Evolutionary conservation across 257 asterid genomes (phyloP).

Genomic region (Ilex asprella): DNA sequence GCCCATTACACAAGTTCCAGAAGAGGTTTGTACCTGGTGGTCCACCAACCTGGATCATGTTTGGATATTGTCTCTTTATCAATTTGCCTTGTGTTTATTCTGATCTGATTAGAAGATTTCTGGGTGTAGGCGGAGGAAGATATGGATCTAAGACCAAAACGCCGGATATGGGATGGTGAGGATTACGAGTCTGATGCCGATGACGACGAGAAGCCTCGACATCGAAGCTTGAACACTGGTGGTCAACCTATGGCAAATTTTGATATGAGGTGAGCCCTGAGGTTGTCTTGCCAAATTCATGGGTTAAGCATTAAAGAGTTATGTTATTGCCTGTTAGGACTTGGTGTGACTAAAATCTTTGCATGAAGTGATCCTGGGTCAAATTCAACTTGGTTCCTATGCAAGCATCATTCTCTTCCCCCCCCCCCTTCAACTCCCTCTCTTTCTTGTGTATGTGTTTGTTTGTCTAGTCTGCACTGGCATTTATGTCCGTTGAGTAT

Average conservation of each 20-base stretch:
- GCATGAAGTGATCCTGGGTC: not conserved
- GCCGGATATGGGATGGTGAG: constrained; percentile 83
- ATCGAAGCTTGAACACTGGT: constrained; percentile 37
- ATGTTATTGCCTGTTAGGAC: not conserved
- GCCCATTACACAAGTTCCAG: constrained; percentile 56
- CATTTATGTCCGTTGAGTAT: no score
- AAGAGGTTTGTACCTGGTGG: constrained; percentile 41
- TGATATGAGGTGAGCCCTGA: constrained; percentile 41
- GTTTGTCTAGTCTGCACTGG: not conserved
- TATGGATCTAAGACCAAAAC: constrained; percentile 78
- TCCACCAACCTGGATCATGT: not conserved
- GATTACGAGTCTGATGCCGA: constrained; percentile 69
- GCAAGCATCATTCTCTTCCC: not conserved
- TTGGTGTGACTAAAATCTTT: not conserved
- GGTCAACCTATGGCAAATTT: constrained; percentile 23
- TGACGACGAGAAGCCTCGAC: constrained; percentile 39
- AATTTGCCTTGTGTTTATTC: constrained; percentile 10
- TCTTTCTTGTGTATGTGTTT: not conserved
- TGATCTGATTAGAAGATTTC: constrained; percentile 10
- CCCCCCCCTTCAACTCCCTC: no score
- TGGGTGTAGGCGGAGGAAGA: constrained; percentile 56
- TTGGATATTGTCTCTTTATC: not conserved
- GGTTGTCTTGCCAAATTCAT: constrained; percentile 4
- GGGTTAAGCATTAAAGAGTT: not conserved
- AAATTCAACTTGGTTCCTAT: no score